Percentiles rank a stretch among this genome's conserved stretches.
phyloP scores from a whole-genome alignment of 1,284 basidiomycete genomes.

The Trametes hirsuta region DNA sequence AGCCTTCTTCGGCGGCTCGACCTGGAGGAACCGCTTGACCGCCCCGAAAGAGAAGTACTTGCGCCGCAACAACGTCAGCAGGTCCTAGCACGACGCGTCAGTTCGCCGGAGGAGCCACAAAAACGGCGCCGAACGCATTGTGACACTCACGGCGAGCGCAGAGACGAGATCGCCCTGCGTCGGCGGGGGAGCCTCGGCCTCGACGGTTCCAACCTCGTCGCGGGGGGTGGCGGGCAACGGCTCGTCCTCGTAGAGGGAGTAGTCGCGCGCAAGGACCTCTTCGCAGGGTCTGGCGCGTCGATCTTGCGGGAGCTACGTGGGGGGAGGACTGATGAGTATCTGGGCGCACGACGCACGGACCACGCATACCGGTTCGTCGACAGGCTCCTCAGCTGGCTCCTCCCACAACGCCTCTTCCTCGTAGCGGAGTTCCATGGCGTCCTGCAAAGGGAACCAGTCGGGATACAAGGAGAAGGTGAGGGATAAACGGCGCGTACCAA shows the following conservation, averaged over 20 bases:
- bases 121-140: no score
- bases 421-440: slow-evolving; percentile 10
- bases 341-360: no score
- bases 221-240: not conserved
- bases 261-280: not conserved
- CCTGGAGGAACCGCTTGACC: not conserved
- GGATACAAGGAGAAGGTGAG: not conserved
- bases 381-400: not conserved
- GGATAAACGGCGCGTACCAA: slow-evolving; percentile 27
- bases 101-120: not conserved
- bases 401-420: slow-evolving; percentile 1
- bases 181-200: not conserved
- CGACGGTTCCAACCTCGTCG: not conserved
- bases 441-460: not conserved
- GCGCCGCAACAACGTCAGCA: not conserved
- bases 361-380: slow-evolving; percentile 1
- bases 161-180: not conserved
- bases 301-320: not conserved
- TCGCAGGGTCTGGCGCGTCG: not conserved
- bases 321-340: no score
- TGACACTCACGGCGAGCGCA: not conserved
- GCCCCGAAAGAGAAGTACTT: not conserved
- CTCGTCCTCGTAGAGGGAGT: not conserved
- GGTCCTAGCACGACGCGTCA: not conserved
- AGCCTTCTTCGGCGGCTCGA: not conserved